Percentiles rank a stretch among this genome's conserved stretches.
These are phyloP conservation scores for Veloboletus limbatus DNA, from an alignment of 1,284 basidiomycete species.

Conservation along the genomic window DNA sequence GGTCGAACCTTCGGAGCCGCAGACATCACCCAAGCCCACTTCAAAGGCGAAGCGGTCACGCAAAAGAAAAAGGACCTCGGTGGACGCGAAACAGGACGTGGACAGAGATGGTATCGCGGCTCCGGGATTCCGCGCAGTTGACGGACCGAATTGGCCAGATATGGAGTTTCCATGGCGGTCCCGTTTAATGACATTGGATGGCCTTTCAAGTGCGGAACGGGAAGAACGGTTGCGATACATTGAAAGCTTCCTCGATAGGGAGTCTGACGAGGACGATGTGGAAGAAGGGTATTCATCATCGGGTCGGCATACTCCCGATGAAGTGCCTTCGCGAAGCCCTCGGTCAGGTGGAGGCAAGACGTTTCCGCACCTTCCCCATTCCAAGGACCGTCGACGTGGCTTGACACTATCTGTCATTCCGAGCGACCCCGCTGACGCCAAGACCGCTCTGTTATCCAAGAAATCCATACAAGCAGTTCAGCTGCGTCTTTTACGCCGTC, in stretches of 20 bases:
- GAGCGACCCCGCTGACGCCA: conserved; percentile 69
- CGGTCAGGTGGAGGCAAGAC: conserved; percentile 56
- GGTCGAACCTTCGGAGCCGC: conserved; percentile 37
- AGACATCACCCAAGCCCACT: conserved; percentile 25
- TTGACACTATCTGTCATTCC: conserved; percentile 44
- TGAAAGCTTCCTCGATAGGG: conserved; percentile 35
- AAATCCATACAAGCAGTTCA: conserved; percentile 59
- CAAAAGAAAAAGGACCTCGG: conserved; percentile 32
- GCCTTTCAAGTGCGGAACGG: conserved; percentile 49
- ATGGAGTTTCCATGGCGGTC: conserved; percentile 71
- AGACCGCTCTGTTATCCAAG: conserved; percentile 66
- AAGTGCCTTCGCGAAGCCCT: conserved; percentile 29
- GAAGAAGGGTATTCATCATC: conserved; percentile 20
- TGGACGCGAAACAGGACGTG: conserved; percentile 22
- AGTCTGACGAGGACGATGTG: conserved; percentile 37
- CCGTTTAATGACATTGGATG: conserved; percentile 51
- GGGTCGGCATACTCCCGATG: conserved; percentile 16
- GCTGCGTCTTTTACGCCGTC: conserved; percentile 42
- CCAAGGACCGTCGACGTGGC: conserved; percentile 27
- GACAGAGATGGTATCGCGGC: conserved; percentile 7
- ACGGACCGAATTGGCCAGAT: conserved; percentile 73
- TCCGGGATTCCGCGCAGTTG: conserved; percentile 13
- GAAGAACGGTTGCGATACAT: conserved; percentile 46
- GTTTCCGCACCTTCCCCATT: conserved; percentile 50
- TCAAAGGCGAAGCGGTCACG: conserved; percentile 36